These are phyloP conservation scores for Kwoniella heveanensis DNA, from an alignment of 768 basidiomycete genomes.

Conservation along the genomic window DNA sequence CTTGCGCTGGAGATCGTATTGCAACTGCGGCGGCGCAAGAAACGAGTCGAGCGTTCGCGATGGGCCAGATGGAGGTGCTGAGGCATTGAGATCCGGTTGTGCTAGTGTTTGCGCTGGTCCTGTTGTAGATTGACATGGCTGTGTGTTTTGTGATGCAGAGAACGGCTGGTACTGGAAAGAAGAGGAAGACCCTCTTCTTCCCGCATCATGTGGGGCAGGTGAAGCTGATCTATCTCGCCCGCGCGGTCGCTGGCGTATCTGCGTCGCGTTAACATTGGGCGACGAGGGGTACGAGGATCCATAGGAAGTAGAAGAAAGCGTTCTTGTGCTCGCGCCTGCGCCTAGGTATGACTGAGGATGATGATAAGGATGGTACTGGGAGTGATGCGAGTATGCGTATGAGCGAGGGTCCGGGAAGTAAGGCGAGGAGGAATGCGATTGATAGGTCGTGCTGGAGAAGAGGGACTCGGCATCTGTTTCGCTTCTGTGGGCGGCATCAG, in stretches of 20 bases:
- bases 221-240: not conserved
- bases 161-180: not conserved
- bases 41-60: not conserved
- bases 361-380: not conserved
- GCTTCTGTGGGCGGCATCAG: slow-evolving; percentile 23
- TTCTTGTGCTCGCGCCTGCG: slow-evolving; percentile 2
- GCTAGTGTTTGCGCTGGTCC: not conserved
- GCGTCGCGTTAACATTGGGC: not conserved
- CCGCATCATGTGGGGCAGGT: not conserved
- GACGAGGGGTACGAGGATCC: slow-evolving; percentile 16
- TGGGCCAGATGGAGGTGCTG: not conserved
- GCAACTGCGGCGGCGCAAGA: not conserved
- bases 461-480: slow-evolving; percentile 46
- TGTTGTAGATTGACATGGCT: too few species aligned
- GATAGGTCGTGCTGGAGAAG: slow-evolving; percentile 35
- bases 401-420: not conserved
- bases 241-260: not conserved
- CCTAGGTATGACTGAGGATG: not conserved
- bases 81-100: not conserved
- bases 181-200: not conserved
- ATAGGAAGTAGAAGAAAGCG: slow-evolving; percentile 13
- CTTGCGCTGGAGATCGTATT: not conserved
- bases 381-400: not conserved
- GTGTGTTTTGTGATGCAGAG: not conserved
- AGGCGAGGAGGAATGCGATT: slow-evolving; percentile 22